Evolutionary conservation across 164 flowering plant species (phyloP).

Genomic region (Annona cherimola): DNA sequence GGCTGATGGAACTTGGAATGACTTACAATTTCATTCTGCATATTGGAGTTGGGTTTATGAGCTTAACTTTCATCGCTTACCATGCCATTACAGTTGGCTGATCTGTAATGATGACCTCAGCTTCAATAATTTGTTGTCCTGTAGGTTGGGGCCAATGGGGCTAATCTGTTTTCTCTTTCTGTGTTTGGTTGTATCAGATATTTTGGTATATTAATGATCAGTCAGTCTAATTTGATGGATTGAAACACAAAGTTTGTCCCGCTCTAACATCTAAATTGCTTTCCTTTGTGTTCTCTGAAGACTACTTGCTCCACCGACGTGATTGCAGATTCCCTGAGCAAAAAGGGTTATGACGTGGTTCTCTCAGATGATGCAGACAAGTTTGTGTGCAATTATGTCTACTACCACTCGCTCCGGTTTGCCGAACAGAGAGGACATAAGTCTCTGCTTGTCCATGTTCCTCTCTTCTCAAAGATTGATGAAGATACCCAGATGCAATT

Average conservation of each 20-base stretch:
- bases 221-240: no score
- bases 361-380: constrained; percentile 59
- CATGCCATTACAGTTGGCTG: no score
- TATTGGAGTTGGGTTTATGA: no score
- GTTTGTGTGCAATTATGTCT: constrained; percentile 70
- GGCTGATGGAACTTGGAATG: no score
- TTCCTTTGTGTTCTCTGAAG: constrained; percentile 24
- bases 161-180: not conserved
- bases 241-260: not conserved
- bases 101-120: no score
- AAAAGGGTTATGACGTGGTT: constrained; percentile 38
- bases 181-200: not conserved
- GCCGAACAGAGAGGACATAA: constrained; percentile 59
- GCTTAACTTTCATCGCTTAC: no score
- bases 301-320: constrained; percentile 35
- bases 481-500: constrained; percentile 68
- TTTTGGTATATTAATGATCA: no score
- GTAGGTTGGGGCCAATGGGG: not conserved
- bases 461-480: constrained; percentile 50
- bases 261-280: not conserved
- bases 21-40: no score
- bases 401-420: constrained; percentile 64
- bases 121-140: not conserved
- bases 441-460: constrained; percentile 66
- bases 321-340: constrained; percentile 31